Evolutionary conservation across 345 rosid genomes (phyloP), one percentile per base, ranked within the genome.

Genomic region (Rhizophora apiculata): DNA sequence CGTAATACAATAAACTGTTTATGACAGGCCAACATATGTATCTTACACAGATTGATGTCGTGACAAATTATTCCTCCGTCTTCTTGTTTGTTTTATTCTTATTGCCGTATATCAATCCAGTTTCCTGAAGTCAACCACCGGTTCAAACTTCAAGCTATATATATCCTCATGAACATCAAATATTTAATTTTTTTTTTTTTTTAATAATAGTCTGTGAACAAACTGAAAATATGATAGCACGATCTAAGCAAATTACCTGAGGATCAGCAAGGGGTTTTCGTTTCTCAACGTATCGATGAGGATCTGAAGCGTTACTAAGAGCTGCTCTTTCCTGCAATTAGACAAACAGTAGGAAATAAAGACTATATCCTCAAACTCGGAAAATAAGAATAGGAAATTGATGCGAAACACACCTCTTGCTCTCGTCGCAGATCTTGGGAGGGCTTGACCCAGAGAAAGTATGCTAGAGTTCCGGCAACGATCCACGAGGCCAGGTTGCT

Each of bases 391-490:
- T 8, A 1, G 52, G 24, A 4, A 19, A 3, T 8, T 46, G 21
- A 43, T 5, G 8, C 5, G 5, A 39, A 61, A 65, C 11, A 7
- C 31, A 90, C 98, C 91, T 89, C 70, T 77, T 91, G 98, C 59
- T 91, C 85, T 62, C 86, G 87, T 76, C 79, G 82, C 69, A 94
- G 96, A 71, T 92, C 99, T 10, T 85, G 97, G 58, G 96, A 74
- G 27, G 99, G 99, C 77, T 90, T 92, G 65, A 95, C 79, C 97
- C 99, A 95, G 58, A 95, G 93, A 77, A 76, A 88, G 73, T 92
- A 95, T 2, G 99, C 99, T 26, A 95, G 80, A 53, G 96, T 87
- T 63, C 99, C 96, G 2, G 97, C 97, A 30, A 95, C 96, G 26
- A 80, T 73, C 97, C 99, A 95, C 10, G 99, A 92, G 34, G 97